phyloP scores from a whole-genome alignment of 129 eudicot species.

The Ambrosia artemisiifolia region DNA sequence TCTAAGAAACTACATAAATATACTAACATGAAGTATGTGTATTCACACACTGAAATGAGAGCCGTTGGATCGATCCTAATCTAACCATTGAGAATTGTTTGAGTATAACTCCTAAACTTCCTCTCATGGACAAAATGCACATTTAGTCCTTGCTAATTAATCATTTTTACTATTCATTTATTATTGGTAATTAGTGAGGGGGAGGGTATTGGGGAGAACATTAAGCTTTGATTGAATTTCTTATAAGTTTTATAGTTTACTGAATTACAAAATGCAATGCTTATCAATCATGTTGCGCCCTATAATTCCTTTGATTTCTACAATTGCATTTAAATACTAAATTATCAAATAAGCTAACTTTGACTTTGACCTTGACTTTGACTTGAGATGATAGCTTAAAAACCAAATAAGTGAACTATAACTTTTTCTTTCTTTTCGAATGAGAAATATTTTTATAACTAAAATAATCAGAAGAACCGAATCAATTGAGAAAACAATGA shows the following conservation, averaged over 20 bases:
- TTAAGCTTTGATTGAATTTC: constrained; percentile 31
- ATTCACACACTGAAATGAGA: constrained; percentile 15
- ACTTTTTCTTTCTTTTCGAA: no score
- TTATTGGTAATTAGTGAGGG: constrained; percentile 22
- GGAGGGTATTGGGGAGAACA: constrained; percentile 36
- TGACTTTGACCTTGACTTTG: background rate
- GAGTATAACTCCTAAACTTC: constrained; percentile 52
- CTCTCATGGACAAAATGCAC: constrained; percentile 22
- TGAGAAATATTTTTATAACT: no score
- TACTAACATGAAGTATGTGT: constrained; percentile 17
- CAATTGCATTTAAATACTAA: constrained; percentile 3
- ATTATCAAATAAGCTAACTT: background rate
- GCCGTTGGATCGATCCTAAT: constrained; percentile 35
- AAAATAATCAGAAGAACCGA: no score
- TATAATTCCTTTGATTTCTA: constrained; percentile 13
- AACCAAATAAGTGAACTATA: no score
- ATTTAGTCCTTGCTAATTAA: constrained; percentile 22
- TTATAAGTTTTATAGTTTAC: background rate
- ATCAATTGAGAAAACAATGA: no score
- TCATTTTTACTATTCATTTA: constrained; percentile 21
- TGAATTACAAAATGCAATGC: background rate
- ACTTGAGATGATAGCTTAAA: background rate
- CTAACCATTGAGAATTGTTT: constrained; percentile 32
- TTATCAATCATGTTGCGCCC: constrained; percentile 17
- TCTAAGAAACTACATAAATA: constrained; percentile 26